A percentile compares a stretch with the other conserved stretches of the same genome.
These are phyloP conservation scores for Papiliotrema terrestris DNA, from an alignment of 1,284 basidiomycete genomes.

Conservation along the genomic window DNA sequence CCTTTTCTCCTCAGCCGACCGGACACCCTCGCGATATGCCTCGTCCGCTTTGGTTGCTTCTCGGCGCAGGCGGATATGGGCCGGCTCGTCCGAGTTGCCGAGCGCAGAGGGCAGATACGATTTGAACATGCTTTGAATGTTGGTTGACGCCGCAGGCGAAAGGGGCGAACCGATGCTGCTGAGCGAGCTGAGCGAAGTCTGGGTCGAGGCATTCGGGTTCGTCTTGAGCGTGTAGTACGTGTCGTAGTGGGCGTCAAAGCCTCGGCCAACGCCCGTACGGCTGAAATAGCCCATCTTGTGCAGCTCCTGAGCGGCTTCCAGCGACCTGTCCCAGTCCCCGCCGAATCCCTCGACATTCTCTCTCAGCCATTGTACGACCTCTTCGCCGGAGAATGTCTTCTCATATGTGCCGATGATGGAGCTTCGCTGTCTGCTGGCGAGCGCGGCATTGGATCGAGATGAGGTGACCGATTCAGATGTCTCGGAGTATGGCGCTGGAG, in stretches of 20 bases:
- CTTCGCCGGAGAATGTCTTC: slow-evolving; percentile 77
- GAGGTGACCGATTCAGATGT: slow-evolving; percentile 17
- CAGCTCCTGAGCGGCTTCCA: slow-evolving; percentile 71
- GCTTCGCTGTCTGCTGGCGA: slow-evolving; percentile 63
- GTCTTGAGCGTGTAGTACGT: slow-evolving; percentile 42
- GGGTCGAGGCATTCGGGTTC: slow-evolving; percentile 11
- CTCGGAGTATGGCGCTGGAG: slow-evolving; percentile 37
- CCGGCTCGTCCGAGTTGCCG: slow-evolving; percentile 57
- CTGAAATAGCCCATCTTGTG: slow-evolving; percentile 70
- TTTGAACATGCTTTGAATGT: slow-evolving; percentile 30
- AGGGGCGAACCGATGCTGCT: slow-evolving; percentile 16
- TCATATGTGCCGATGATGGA: slow-evolving; percentile 83
- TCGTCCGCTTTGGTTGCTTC: slow-evolving; percentile 76
- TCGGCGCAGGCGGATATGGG: slow-evolving; percentile 63
- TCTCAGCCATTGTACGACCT: slow-evolving; percentile 70
- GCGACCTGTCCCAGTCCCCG: slow-evolving; percentile 69
- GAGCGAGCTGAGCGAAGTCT: slow-evolving; percentile 5
- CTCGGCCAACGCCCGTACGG: slow-evolving; percentile 59
- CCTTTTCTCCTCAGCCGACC: slow-evolving; percentile 65
- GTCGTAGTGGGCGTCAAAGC: slow-evolving; percentile 43
- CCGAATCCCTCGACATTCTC: slow-evolving; percentile 66
- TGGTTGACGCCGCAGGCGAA: slow-evolving; percentile 24
- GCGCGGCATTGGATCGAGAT: slow-evolving; percentile 60
- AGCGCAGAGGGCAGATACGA: slow-evolving; percentile 36
- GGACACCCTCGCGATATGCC: slow-evolving; percentile 66